These are phyloP conservation scores for Thraustotheca clavata DNA, from an alignment of 352 stramenopile genomes.

Conservation along the genomic window DNA sequence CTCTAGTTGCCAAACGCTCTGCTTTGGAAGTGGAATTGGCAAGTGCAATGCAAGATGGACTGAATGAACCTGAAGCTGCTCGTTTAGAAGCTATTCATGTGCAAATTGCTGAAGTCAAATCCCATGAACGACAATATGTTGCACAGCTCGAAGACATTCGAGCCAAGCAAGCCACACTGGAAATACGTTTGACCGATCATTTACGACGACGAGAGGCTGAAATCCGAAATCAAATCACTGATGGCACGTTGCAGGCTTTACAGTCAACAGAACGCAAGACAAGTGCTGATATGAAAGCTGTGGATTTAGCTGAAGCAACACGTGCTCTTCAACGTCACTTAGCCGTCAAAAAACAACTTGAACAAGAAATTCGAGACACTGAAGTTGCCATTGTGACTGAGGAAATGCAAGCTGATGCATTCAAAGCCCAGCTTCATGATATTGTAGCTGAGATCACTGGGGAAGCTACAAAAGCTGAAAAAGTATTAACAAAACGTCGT, in stretches of 20 bases:
- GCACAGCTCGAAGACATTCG: conserved; percentile 82
- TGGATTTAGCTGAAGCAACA: conserved; percentile 82
- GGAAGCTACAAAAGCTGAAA: conserved; percentile 68
- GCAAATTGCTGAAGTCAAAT: conserved; percentile 68
- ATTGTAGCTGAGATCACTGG: conserved; percentile 81
- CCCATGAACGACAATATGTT: conserved; percentile 80
- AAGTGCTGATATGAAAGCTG: conserved; percentile 78
- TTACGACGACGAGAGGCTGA: conserved; percentile 81
- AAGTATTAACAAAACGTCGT: conserved; percentile 67
- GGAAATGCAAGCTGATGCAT: conserved; percentile 33
- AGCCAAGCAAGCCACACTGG: conserved; percentile 77
- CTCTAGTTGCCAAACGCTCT: conserved; percentile 42
- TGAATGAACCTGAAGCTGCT: conserved; percentile 45
- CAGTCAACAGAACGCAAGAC: conserved; percentile 54
- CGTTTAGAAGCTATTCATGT: conserved; percentile 49
- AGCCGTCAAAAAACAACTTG: conserved; percentile 45
- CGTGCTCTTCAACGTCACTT: conserved; percentile 57
- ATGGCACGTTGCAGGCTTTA: conserved; percentile 51
- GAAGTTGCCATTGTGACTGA: conserved; percentile 47
- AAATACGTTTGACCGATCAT: conserved; percentile 90
- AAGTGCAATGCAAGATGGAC: conserved; percentile 65
- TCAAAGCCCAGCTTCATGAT: conserved; percentile 48
- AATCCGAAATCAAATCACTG: conserved; percentile 43
- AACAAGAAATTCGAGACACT: conserved; percentile 43
- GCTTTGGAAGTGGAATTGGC: conserved; percentile 50